Conservation (phyloP, 129 eudicot genomes). For the Saussurea involucrata region DNA sequence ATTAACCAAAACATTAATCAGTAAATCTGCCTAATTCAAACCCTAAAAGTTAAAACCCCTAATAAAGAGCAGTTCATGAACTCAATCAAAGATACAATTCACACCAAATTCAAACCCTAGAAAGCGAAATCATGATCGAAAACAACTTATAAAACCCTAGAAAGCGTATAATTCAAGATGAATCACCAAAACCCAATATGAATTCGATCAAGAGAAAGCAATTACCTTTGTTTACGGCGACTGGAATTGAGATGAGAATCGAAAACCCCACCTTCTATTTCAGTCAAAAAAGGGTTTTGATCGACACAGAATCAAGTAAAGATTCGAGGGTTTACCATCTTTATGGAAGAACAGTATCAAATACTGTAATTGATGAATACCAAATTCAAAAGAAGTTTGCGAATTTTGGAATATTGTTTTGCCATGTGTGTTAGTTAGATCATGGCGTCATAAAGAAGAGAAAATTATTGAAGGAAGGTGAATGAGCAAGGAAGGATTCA, state of each 20-base stretch:
- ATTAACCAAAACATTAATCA: not conserved
- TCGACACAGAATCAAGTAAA: constrained; percentile 24
- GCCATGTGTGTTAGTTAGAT: constrained; percentile 22
- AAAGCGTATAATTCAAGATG: constrained; percentile 1
- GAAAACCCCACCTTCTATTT: constrained; percentile 3
- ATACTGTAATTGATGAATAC: not conserved
- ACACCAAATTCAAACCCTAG: constrained; percentile 14
- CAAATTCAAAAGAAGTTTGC: not conserved
- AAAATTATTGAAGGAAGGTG: not conserved
- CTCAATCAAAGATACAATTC: constrained; percentile 2
- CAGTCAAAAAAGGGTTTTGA: constrained; percentile 18
- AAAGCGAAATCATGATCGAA: constrained; percentile 9
- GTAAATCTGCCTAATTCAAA: constrained; percentile 6
- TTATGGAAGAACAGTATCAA: not conserved
- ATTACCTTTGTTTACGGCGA: constrained; percentile 21
- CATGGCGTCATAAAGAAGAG: constrained; percentile 31
- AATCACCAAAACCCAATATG: not conserved
- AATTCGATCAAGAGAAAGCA: not conserved
- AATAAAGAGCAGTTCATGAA: not conserved
- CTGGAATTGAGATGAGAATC: constrained; percentile 18
- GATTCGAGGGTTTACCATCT: constrained; percentile 5
- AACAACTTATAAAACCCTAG: not conserved
- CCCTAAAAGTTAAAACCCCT: constrained; percentile 9
- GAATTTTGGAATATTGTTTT: constrained; percentile 1
- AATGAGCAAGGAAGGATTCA: not conserved